Conservation (phyloP, 805 yeast species). For the Huiozyma sinensis region DNA sequence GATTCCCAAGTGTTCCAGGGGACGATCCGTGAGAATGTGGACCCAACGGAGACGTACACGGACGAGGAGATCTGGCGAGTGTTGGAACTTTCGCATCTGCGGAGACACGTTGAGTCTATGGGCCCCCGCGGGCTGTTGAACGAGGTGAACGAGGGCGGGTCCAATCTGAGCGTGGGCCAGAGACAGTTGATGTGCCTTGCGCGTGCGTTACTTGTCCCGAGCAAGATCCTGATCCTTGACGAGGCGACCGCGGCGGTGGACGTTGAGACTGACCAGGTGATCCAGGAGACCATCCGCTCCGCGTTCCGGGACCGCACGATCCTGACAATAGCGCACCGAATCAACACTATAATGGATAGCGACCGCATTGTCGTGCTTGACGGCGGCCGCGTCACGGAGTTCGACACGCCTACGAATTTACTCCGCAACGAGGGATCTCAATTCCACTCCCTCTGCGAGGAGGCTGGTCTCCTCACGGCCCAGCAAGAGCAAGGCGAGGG, state of each 20-base stretch:
- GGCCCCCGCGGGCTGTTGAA: slow-evolving; percentile 46
- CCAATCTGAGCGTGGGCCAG: slow-evolving; percentile 66
- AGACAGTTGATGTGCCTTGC: slow-evolving; percentile 75
- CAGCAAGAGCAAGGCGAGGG: no score
- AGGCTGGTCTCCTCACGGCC: slow-evolving; percentile 58
- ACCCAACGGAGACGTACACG: slow-evolving; percentile 57
- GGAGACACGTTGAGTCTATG: slow-evolving; percentile 48
- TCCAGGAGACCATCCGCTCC: slow-evolving; percentile 67
- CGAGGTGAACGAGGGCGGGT: slow-evolving; percentile 55
- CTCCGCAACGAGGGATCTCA: slow-evolving; percentile 55
- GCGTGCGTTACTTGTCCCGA: slow-evolving; percentile 56
- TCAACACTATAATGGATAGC: slow-evolving; percentile 73
- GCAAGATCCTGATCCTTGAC: slow-evolving; percentile 59
- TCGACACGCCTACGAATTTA: slow-evolving; percentile 59
- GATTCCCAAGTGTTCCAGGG: slow-evolving; percentile 92
- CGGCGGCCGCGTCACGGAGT: slow-evolving; percentile 64
- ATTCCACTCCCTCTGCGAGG: slow-evolving; percentile 71
- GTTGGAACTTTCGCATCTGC: slow-evolving; percentile 67
- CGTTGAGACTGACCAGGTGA: slow-evolving; percentile 68
- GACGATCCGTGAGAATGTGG: slow-evolving; percentile 72
- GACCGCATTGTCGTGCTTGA: slow-evolving; percentile 70
- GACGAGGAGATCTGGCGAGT: slow-evolving; percentile 83
- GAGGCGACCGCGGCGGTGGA: slow-evolving; percentile 89
- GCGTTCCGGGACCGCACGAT: slow-evolving; percentile 72
- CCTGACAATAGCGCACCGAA: slow-evolving; percentile 75